These are phyloP conservation scores for Scheffersomyces stambukii DNA, from an alignment of 1,139 yeast species.

Conservation along the genomic window DNA sequence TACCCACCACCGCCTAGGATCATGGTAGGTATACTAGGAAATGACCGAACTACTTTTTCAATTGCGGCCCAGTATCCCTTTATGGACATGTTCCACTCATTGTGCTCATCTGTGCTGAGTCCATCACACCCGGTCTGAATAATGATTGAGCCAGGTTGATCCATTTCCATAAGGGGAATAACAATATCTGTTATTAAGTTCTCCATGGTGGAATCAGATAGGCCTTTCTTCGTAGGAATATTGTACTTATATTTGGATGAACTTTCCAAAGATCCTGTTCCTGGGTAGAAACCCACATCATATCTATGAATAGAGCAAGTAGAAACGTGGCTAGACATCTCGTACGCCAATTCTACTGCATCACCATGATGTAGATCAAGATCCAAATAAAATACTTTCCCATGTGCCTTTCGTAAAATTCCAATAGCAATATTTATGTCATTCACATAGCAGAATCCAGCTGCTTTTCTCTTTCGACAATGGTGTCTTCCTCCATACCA, in stretches of 20 bases:
- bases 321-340: conserved; percentile 49
- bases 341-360: conserved; percentile 69
- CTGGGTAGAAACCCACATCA: conserved; percentile 71
- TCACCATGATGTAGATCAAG: conserved; percentile 79
- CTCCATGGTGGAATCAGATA: conserved; percentile 42
- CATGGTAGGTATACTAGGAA: conserved; percentile 31
- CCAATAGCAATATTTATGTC: conserved; percentile 58
- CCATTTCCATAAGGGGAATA: conserved; percentile 34
- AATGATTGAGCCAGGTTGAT: conserved; percentile 51
- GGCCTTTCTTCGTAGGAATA: conserved; percentile 56
- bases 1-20: conserved; percentile 81
- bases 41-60: conserved; percentile 20
- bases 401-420: conserved; percentile 39
- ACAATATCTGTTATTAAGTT: conserved; percentile 39
- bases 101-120: conserved; percentile 47
- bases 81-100: conserved; percentile 68
- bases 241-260: conserved; percentile 39
- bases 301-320: conserved; percentile 63
- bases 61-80: conserved; percentile 44
- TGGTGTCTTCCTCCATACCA: conserved; percentile 87
- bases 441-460: conserved; percentile 74
- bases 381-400: conserved; percentile 60
- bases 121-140: conserved; percentile 78
- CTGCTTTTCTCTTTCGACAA: conserved; percentile 49
- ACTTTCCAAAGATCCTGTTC: conserved; percentile 48